Evolutionary conservation across 768 basidiomycete species (phyloP), one percentile per base, ranked within the genome.

Genomic region (Lactarius deliciosus): DNA sequence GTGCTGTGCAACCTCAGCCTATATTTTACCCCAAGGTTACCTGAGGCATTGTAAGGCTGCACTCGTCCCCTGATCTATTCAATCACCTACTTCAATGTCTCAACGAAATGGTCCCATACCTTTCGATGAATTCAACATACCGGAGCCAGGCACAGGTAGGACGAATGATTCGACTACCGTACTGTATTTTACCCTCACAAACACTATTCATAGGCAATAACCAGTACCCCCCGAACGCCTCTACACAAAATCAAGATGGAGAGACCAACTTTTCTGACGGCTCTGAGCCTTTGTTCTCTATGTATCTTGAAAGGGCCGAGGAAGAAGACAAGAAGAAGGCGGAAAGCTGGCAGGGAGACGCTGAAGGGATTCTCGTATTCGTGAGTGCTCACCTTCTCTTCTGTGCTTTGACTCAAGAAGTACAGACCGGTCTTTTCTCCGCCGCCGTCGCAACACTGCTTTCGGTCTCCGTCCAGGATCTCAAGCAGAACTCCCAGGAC

Each of bases 381-480:
- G 64, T 65, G 15, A 32, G 64, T 36, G 2, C 25, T n/a, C 10
- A 11, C n/a, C 6, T n/a, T n/a, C 5, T 7, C 18, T 60, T 41
- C 18, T 60, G 1, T 16, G 9, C 28, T 32, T 16, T 32, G 5
- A 25, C 30, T 32, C 16, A 32, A 16, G 28, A 20, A 9, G 2
- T 4, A 20, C 30, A 64, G 64, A 64, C 64, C 6, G 64, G 64
- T 59, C 47, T 64, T 11, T 64, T 64, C 57, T 64, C 64, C 5
- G 64, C 64, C 5, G 36, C 57, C 9, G 57, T 64, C n/a, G 63
- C 63, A 7, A 15, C 57, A 16, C 6, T 59, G 18, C 3, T 54
- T 16, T 34, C 50, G 0, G 38, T 60, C 20, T 64, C 64, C 0
- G 16, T 64, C 13, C 57, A 41, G 15, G 22, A 28, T 20, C 50